Percentiles rank a stretch among this genome's conserved stretches.
Evolutionary conservation across 345 rosid species (phyloP).

Genomic region (Firmiana major): DNA sequence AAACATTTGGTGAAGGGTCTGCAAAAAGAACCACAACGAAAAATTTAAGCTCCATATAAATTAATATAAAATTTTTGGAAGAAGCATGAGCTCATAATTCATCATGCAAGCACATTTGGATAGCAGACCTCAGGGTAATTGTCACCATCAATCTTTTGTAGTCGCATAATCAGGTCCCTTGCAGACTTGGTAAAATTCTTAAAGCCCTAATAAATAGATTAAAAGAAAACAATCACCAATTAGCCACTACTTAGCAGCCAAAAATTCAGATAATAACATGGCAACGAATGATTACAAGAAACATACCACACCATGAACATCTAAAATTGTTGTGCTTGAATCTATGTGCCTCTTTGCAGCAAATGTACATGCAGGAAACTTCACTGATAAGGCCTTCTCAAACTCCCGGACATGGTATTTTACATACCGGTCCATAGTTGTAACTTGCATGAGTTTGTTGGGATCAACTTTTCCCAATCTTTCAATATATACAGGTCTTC

Average conservation of each 20-base stretch:
- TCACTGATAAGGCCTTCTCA: conserved; percentile 73
- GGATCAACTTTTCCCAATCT: conserved; percentile 94
- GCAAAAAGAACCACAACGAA: conserved; percentile 24
- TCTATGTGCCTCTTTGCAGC: conserved; percentile 95
- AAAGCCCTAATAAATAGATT: conserved; percentile 51
- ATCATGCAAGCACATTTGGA: conserved; percentile 3
- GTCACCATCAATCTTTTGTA: conserved; percentile 96
- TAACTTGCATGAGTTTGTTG: conserved; percentile 80
- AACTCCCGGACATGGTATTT: conserved; percentile 90
- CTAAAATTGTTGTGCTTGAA: conserved; percentile 92
- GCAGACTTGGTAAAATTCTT: conserved; percentile 93
- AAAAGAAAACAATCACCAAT: neutral
- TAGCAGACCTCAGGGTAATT: conserved; percentile 89
- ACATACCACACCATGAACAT: conserved; percentile 98
- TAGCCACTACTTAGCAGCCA: conserved; percentile 4
- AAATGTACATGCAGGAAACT: conserved; percentile 88
- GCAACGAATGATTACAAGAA: conserved; percentile 2
- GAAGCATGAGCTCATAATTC: neutral
- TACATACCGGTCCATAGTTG: conserved; percentile 81
- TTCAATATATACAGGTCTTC: conserved; percentile 89
- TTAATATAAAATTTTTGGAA: conserved; percentile 3
- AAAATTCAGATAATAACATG: neutral
- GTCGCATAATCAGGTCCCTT: conserved; percentile 78
- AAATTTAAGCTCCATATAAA: conserved; percentile 12
- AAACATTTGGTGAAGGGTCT: conserved; percentile 97